Base-by-base conservation (phyloP, 148 eudicot genomes). In the Rhododendron mucronatum region DNA sequence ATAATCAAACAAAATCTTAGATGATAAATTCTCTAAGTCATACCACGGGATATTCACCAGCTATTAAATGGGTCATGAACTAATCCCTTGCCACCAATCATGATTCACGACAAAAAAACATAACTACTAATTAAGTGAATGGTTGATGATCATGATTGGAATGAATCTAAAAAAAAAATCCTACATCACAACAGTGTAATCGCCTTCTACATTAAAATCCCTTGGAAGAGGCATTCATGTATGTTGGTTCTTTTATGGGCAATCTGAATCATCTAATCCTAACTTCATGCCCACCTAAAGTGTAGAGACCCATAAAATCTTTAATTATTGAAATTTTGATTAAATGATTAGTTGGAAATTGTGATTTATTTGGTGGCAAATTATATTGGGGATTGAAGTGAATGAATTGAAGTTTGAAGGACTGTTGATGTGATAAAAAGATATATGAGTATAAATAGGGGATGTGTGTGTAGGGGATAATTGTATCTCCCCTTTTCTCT, bases 221-320 rank as follows among this genome's bases (percentile, higher is more conserved):
- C 51, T 50, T 0, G 3, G 55, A 37, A 15, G 39, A 55, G 39
- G 82, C 37, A 20, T 37, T 51, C 76, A 82, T 80, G 55, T 81
- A 61, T 9, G 81, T 83, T 84, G 85, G 74, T 75, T 81, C 76
- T 74, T 74, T 76, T 75, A 82, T 61, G 80, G 83, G 80, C 82
- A 84, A 35, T 35, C 35, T 35, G 35, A 35, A 35, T 35, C 35
- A 84, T 61, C 16, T 65, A 78, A 51, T 55, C 18, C 89, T 90
- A 77, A 65, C 61, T 14, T 48, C 88, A 86, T 82, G 88, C 92
- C 93, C 92, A 90, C 91, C 93, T 91, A 91, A 93, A 94, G 30
- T 35, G 37, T 35, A 35, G 2, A 2, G 37, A 35, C 2, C 37
- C 2, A 1, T 2, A 35, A 1, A 35, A 35, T 35, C 2, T 35